A percentile compares a stretch with the other conserved stretches of the same genome.
These are phyloP conservation scores for Agaricus blazei DNA, from an alignment of 768 basidiomycete species.

Conservation along the genomic window DNA sequence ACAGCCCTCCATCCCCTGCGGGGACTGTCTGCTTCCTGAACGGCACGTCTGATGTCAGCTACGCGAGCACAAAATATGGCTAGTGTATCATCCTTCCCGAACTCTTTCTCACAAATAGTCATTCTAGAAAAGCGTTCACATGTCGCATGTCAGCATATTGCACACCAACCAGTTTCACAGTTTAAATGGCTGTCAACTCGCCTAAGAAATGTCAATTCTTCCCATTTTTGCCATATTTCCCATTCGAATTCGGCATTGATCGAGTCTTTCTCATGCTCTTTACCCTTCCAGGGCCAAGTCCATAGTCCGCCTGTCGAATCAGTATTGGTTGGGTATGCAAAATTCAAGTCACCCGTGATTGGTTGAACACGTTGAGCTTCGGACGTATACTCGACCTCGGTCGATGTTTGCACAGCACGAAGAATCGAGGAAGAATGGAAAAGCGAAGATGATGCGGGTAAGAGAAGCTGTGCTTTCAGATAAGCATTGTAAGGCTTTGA, in stretches of 20 bases:
- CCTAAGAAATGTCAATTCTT: conserved; percentile 52
- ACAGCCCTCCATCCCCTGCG: conserved; percentile 34
- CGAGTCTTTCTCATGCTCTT: conserved; percentile 32
- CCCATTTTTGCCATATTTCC: conserved; percentile 35
- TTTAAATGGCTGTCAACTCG: conserved; percentile 16
- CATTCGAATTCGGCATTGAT: conserved; percentile 44
- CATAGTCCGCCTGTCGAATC: conserved; percentile 4
- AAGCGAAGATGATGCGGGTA: conserved; percentile 17
- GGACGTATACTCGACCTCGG: neutral
- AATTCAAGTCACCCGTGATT: conserved; percentile 4
- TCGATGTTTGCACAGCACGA: neutral
- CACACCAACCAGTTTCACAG: neutral
- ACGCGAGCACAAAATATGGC: conserved; percentile 51
- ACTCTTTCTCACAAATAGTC: conserved; percentile 33
- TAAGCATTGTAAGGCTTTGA: conserved; percentile 36
- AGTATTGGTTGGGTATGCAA: neutral
- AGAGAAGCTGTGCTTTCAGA: conserved; percentile 41
- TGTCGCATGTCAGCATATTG: neutral
- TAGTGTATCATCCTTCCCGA: conserved; percentile 40
- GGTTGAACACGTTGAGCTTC: conserved; percentile 2
- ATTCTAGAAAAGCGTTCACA: conserved; percentile 20
- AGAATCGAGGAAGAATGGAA: neutral
- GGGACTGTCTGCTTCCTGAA: neutral
- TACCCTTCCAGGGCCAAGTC: conserved; percentile 37
- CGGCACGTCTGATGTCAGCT: conserved; percentile 29